phyloP scores from a whole-genome alignment of 176 grass and related monocot species.

The bread wheat (Triticum aestivum) region DNA sequence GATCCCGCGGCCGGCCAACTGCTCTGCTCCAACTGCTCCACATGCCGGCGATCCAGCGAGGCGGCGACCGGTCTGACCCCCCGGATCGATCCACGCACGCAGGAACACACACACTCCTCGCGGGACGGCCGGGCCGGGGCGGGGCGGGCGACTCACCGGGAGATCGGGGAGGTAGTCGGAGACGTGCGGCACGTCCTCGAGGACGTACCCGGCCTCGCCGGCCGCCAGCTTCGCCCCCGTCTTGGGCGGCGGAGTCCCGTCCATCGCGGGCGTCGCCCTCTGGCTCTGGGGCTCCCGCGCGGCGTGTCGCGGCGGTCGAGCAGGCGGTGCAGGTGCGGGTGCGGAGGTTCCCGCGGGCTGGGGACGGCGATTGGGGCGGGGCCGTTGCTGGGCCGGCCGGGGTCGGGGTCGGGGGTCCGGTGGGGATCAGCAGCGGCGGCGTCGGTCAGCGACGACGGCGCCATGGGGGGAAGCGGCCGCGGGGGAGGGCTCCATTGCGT shows the following conservation, averaged over 20 bases:
- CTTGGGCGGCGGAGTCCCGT: conserved; percentile 12
- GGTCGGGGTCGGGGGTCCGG: background rate
- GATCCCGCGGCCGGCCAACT: background rate
- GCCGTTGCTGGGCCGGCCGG: too few species aligned
- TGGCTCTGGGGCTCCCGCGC: background rate
- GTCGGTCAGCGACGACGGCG: conserved; percentile 1
- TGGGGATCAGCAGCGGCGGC: background rate
- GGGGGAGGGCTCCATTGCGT: conserved; percentile 5
- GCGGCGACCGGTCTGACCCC: background rate
- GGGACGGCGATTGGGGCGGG: conserved; percentile 20
- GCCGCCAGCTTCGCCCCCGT: conserved; percentile 36
- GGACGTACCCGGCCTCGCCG: conserved; percentile 64
- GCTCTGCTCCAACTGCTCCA: background rate
- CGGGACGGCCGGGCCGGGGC: background rate
- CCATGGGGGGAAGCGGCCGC: conserved; percentile 12
- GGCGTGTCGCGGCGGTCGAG: conserved; percentile 43
- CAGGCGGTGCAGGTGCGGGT: background rate
- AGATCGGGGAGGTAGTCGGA: conserved; percentile 75
- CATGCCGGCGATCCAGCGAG: background rate
- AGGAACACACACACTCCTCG: background rate
- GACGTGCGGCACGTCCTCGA: conserved; percentile 96
- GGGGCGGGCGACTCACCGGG: conserved; percentile 45
- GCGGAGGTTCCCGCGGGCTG: background rate
- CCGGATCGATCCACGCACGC: background rate
- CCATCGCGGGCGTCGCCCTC: conserved; percentile 11